Percentiles rank a stretch among this genome's conserved stretches.
phyloP scores from a whole-genome alignment of 2,329 filamentous ascomycete species.

The Hymenotorrendiella dingleyae region DNA sequence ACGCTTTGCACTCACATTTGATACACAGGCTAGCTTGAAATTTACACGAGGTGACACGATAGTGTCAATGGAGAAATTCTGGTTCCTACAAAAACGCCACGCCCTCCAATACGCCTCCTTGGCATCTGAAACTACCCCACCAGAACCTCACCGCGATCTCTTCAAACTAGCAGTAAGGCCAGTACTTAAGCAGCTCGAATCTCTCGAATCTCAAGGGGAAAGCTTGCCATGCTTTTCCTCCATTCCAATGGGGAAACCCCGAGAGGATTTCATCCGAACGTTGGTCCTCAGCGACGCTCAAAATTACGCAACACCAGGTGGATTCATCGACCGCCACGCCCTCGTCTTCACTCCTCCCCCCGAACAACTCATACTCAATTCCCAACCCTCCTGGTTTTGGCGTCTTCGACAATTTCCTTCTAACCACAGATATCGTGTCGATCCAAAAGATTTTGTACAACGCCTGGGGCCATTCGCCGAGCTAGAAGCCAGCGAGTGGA shows the following conservation, averaged over 20 bases:
- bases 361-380: too few species aligned
- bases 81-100: constrained; percentile 71
- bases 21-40: constrained; percentile 65
- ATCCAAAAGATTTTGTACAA: too few species aligned
- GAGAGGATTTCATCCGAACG: constrained; percentile 41
- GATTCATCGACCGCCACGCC: constrained; percentile 49
- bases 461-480: background rate
- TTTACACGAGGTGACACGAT: constrained; percentile 89
- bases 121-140: constrained; percentile 2
- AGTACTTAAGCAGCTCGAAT: constrained; percentile 19
- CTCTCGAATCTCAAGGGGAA: background rate
- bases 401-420: too few species aligned
- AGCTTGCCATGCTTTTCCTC: constrained; percentile 12
- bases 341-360: constrained; percentile 48
- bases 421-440: too few species aligned
- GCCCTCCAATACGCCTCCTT: constrained; percentile 24
- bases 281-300: constrained; percentile 49
- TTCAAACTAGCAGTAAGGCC: constrained; percentile 25
- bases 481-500: background rate
- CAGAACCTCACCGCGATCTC: constrained; percentile 20
- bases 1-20: constrained; percentile 3
- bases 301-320: constrained; percentile 48
- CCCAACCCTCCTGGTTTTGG: too few species aligned
- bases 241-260: constrained; percentile 27
- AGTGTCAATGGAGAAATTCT: constrained; percentile 73